These are phyloP conservation scores for Suhomyces bribrorum DNA, from an alignment of 1,139 yeast genomes.

Conservation along the genomic window DNA sequence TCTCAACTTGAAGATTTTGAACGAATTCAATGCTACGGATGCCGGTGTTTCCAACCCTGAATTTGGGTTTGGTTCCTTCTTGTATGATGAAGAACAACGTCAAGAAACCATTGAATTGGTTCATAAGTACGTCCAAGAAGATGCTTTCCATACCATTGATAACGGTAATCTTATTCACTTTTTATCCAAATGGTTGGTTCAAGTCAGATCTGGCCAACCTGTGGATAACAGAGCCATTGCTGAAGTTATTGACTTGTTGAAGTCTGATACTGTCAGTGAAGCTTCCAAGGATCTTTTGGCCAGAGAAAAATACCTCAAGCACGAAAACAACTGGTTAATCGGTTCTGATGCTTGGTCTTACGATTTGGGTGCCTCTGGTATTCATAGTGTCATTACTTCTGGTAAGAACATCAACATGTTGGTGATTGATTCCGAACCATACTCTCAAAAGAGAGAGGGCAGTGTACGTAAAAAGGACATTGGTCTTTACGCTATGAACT, in stretches of 20 bases:
- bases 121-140: conserved; percentile 50
- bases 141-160: conserved; percentile 47
- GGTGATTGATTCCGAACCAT: conserved; percentile 91
- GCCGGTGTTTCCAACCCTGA: conserved; percentile 68
- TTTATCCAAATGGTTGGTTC: conserved; percentile 70
- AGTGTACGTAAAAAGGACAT: conserved; percentile 82
- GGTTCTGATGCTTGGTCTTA: conserved; percentile 97
- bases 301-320: conserved; percentile 44
- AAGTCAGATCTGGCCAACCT: conserved; percentile 32
- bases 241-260: conserved; percentile 44
- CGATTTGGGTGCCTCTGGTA: conserved; percentile 90
- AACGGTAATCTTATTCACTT: conserved; percentile 53
- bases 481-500: conserved; percentile 94
- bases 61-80: conserved; percentile 79
- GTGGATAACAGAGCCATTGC: conserved; percentile 29
- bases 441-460: conserved; percentile 30
- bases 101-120: conserved; percentile 49
- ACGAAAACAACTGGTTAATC: conserved; percentile 73
- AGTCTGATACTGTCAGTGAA: conserved; percentile 39
- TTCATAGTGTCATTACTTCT: conserved; percentile 78
- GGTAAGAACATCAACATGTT: conserved; percentile 81
- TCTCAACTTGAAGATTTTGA: conserved; percentile 57
- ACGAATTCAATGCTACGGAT: conserved; percentile 43
- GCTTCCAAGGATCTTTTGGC: conserved; percentile 47
- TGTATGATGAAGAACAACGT: conserved; percentile 57